A percentile compares a stretch with the other conserved stretches of the same genome.
Conservation (phyloP, 192 early-diverging fungal genomes). For the Rhizoclosmatium globosum region DNA sequence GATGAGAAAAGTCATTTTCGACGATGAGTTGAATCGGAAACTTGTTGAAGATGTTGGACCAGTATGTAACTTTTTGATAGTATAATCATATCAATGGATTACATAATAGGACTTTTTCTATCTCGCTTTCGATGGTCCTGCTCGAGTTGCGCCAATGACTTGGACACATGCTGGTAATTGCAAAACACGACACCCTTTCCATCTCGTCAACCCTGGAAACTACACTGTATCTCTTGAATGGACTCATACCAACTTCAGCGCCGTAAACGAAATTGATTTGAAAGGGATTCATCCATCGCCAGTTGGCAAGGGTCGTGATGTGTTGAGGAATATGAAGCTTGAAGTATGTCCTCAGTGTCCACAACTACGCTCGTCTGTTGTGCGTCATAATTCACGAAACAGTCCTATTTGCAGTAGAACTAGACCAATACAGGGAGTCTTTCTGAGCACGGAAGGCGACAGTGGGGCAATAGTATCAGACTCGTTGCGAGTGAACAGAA, state of each 20-base stretch:
- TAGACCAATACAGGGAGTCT: neutral
- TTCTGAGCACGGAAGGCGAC: neutral
- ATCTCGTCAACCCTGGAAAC: neutral
- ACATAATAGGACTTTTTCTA: neutral
- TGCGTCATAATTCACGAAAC: neutral
- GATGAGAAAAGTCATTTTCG: too few species aligned
- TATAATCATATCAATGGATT: neutral
- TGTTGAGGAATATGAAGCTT: neutral
- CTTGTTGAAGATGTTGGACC: too few species aligned
- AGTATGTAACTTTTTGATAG: too few species aligned
- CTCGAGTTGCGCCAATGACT: neutral
- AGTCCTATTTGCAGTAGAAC: neutral
- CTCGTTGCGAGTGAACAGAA: neutral
- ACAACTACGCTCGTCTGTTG: neutral
- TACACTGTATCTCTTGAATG: neutral
- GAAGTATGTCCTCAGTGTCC: neutral
- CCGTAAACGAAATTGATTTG: neutral
- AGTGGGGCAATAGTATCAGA: neutral
- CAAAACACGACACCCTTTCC: neutral
- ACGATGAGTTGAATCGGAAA: too few species aligned
- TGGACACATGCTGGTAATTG: neutral
- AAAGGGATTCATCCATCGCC: neutral
- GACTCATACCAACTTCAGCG: neutral
- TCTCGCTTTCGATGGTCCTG: neutral
- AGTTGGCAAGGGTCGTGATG: neutral